A percentile compares a stretch with the other conserved stretches of the same genome.
Conservation (phyloP, 257 asterid species). For the Plantago ovata region DNA sequence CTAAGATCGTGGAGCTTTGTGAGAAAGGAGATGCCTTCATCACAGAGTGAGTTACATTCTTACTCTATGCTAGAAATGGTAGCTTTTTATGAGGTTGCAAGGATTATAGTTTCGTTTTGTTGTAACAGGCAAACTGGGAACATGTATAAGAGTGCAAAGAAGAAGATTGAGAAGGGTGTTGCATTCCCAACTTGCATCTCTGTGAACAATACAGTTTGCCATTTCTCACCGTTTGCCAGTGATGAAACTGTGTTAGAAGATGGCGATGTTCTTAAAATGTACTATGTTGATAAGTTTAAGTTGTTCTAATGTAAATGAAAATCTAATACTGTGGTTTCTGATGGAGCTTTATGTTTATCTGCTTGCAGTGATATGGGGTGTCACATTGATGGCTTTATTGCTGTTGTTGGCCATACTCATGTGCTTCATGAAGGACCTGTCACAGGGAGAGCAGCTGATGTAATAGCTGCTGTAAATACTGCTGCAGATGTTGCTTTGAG, state of each 20-base stretch:
- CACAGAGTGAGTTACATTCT: conserved; percentile 77
- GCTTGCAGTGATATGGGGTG: conserved; percentile 98
- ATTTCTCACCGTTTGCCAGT: conserved; percentile 76
- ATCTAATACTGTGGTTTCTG: conserved; percentile 2
- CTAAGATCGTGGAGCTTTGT: conserved; percentile 76
- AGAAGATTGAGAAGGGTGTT: conserved; percentile 90
- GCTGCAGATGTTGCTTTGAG: conserved; percentile 96
- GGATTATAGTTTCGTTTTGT: neutral
- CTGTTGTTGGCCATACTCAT: conserved; percentile 93
- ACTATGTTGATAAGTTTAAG: conserved; percentile 13
- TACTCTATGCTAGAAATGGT: no score
- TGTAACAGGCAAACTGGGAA: conserved; percentile 68
- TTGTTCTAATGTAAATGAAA: neutral
- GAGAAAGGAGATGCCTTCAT: conserved; percentile 80
- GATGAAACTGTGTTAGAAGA: conserved; percentile 68
- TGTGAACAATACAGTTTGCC: conserved; percentile 76
- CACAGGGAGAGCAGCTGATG: conserved; percentile 91
- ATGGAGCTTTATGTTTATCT: no score
- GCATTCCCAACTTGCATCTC: conserved; percentile 96
- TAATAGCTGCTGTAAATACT: conserved; percentile 84
- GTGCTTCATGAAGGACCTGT: conserved; percentile 79
- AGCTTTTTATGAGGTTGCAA: no score
- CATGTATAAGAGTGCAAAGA: conserved; percentile 90
- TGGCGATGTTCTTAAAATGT: conserved; percentile 80
- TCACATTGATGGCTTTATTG: conserved; percentile 95